A percentile compares a stretch with the other conserved stretches of the same genome.
Conservation (phyloP, 2,329 filamentous ascomycete genomes). For the Verticillium nubilum region DNA sequence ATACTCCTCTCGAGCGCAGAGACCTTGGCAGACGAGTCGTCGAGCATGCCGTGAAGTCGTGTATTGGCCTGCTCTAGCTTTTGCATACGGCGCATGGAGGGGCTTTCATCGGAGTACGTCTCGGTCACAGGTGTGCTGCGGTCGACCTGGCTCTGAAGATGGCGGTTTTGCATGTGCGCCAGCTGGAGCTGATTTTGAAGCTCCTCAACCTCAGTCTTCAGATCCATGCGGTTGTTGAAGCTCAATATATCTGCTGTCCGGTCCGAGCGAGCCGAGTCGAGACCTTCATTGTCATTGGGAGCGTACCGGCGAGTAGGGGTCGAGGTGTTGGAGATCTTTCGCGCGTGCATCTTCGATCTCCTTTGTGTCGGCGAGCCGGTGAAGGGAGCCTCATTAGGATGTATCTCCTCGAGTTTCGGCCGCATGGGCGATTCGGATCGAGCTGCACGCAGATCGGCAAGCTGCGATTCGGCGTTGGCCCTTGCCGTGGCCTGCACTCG, state of each 20-base stretch:
- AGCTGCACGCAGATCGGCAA: constrained; percentile 70
- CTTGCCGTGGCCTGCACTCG: constrained; percentile 78
- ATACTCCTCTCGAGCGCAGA: constrained; percentile 84
- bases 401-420: constrained; percentile 79
- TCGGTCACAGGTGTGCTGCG: constrained; percentile 59
- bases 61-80: constrained; percentile 91
- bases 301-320: constrained; percentile 72
- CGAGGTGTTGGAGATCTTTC: constrained; percentile 66
- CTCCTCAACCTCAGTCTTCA: constrained; percentile 85
- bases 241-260: constrained; percentile 76
- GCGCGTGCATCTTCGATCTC: constrained; percentile 45
- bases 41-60: constrained; percentile 86
- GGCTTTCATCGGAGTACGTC: constrained; percentile 64
- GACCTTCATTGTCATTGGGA: constrained; percentile 39
- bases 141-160: constrained; percentile 83
- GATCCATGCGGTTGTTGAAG: constrained; percentile 84
- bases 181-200: constrained; percentile 92
- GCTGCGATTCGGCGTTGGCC: constrained; percentile 74
- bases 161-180: constrained; percentile 90
- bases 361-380: constrained; percentile 70
- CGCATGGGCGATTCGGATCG: constrained; percentile 64
- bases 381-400: constrained; percentile 71
- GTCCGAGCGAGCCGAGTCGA: constrained; percentile 78
- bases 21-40: constrained; percentile 89
- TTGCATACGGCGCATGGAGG: constrained; percentile 74